Evolutionary conservation across 1,139 yeast species (phyloP), one percentile per base, ranked within the genome.

Genomic region (Scheffersomyces illinoinensis): DNA sequence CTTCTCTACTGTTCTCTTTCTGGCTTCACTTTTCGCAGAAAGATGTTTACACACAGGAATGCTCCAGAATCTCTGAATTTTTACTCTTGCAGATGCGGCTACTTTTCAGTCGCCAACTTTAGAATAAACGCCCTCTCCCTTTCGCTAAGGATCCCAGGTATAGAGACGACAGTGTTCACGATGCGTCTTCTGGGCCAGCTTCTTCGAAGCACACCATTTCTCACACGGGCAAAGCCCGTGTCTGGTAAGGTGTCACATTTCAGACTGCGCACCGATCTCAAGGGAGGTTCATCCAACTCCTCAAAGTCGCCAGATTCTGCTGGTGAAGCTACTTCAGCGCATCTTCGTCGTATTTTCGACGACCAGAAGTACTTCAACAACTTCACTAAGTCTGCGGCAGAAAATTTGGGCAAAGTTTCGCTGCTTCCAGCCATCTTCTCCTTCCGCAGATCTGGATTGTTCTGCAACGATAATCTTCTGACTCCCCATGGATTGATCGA

Each of bases 401-500:
- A 49, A 55, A 57, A 67, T 57, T 64, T 54, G 62, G 65, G 57
- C 58, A 61, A 19, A 59, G 69, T 7, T 48, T 48, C 51, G 8
- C 19, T 46, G 12, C 54, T 52, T 51, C 47, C 57, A 19, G 60
- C 59, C 48, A 14, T 43, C 14, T 54, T 56, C 14, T 26, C 52
- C 21, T 33, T 43, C 21, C 65, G 67, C 1, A 64, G 76, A 3
- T 74, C 87, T 0, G 98, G 98, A 0, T 78, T 95, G 49, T 93
- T 95, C 71, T 79, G 82, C 57, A 93, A 93, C 68, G 88, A 88
- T 39, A 84, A 83, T 61, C 76, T 95, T 53, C 84, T 83, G 1
- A 81, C 87, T 2, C 92, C 98, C 0, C 76, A 83, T 21, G 97
- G 97, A 0, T 74, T 95, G 33, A 76, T 84, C 23, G 81, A 83